These are phyloP conservation scores for Amylocystis lapponica DNA, from an alignment of 768 basidiomycete species.

Conservation along the genomic window DNA sequence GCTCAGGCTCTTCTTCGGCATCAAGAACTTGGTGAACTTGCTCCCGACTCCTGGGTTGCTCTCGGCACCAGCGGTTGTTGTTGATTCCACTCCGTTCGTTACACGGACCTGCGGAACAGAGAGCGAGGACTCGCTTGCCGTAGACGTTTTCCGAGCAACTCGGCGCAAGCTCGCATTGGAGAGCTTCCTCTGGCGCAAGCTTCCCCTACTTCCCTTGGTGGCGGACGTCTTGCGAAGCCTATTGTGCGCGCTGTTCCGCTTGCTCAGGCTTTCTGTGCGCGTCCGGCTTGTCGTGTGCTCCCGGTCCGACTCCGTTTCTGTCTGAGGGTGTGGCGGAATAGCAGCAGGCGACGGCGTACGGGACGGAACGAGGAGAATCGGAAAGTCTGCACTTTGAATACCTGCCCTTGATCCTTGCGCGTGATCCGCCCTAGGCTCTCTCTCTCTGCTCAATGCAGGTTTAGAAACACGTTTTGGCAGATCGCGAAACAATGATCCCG, in stretches of 20 bases:
- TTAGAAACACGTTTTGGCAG: neutral
- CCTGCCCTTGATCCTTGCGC: constrained; percentile 5
- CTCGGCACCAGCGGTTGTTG: constrained; percentile 1
- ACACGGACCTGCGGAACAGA: neutral
- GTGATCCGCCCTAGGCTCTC: neutral
- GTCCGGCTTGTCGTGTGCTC: constrained; percentile 7
- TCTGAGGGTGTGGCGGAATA: constrained; percentile 1
- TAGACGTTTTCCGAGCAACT: neutral
- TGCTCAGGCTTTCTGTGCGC: neutral
- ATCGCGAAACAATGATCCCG: constrained; percentile 8
- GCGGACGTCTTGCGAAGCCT: neutral
- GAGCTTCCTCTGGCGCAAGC: neutral
- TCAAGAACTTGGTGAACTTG: constrained; percentile 1
- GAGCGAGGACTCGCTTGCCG: neutral
- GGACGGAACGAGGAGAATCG: constrained; percentile 13
- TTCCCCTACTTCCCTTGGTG: neutral
- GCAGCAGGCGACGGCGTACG: constrained; percentile 10
- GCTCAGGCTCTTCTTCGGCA: constrained; percentile 21
- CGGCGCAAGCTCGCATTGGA: neutral
- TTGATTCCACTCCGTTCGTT: neutral
- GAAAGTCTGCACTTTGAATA: constrained; percentile 17
- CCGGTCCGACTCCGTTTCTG: constrained; percentile 11
- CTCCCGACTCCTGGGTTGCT: constrained; percentile 1
- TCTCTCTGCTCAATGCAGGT: neutral
- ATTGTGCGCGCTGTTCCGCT: neutral